Evolutionary conservation across 1,284 basidiomycete species (phyloP).

Genomic region (Clitocybe nebularis): DNA sequence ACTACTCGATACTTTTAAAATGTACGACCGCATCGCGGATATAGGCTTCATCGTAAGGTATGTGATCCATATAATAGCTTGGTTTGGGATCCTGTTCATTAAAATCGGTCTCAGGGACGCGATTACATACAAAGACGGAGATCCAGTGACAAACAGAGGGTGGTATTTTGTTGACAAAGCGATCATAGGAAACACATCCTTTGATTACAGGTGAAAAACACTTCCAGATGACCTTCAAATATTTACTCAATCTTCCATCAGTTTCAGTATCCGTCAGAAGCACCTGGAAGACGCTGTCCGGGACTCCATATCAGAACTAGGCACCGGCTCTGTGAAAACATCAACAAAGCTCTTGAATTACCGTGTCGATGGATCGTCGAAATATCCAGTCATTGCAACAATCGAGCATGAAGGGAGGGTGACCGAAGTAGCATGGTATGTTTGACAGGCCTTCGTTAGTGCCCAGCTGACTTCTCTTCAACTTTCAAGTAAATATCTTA

Average conservation of each 20-base stretch:
- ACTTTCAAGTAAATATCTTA: neutral
- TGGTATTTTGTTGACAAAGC: neutral
- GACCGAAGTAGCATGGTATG: neutral
- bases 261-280: neutral
- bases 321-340: neutral
- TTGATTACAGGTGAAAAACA: neutral
- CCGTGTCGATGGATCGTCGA: neutral
- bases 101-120: neutral
- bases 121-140: neutral
- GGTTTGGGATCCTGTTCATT: neutral
- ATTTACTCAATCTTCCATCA: neutral
- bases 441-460: too few species aligned
- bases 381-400: neutral
- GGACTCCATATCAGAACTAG: neutral
- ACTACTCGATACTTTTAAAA: neutral
- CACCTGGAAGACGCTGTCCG: neutral
- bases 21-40: neutral
- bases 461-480: neutral
- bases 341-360: neutral
- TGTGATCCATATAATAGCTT: neutral
- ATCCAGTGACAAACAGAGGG: neutral
- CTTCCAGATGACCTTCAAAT: neutral
- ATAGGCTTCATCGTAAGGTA: neutral
- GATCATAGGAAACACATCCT: neutral
- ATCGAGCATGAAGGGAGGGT: neutral